These are phyloP conservation scores for Biscogniauxia mediterranea DNA, from an alignment of 2,329 filamentous ascomycete genomes.

Conservation along the genomic window DNA sequence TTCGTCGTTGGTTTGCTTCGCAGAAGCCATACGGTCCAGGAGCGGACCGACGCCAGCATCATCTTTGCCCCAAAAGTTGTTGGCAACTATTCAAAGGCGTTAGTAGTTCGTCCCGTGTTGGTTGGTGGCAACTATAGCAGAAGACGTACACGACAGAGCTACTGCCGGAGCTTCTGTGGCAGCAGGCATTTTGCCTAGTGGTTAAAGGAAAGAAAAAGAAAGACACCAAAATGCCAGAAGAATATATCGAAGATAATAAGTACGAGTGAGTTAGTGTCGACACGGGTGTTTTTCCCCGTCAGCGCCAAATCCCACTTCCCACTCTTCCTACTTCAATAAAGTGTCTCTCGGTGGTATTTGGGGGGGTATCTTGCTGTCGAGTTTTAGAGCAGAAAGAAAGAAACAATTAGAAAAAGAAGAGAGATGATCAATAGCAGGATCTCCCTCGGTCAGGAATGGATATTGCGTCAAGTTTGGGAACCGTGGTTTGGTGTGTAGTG, in stretches of 20 bases:
- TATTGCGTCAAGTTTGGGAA: neutral
- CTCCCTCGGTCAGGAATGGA: neutral
- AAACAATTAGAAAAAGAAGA: neutral
- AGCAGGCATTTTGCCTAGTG: conserved; percentile 20
- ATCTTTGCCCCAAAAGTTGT: conserved; percentile 99
- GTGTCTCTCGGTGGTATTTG: neutral
- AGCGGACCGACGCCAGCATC: conserved; percentile 92
- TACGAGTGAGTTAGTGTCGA: neutral
- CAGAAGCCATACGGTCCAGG: conserved; percentile 89
- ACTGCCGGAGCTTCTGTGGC: conserved; percentile 25
- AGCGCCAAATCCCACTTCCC: neutral
- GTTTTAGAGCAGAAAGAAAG: neutral
- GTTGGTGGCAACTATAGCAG: neutral
- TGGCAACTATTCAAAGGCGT: conserved; percentile 66
- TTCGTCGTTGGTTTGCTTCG: conserved; percentile 94
- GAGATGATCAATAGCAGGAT: neutral
- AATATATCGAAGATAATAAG: neutral
- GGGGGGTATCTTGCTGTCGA: neutral
- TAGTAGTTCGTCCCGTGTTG: conserved; percentile 15
- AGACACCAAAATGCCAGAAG: neutral
- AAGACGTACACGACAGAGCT: conserved; percentile 28
- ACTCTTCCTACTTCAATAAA: neutral
- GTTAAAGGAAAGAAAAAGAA: neutral
- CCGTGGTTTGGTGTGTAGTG: neutral
- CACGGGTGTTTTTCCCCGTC: neutral